Conservation (phyloP, 148 eudicot species). For the Silene latifolia region DNA sequence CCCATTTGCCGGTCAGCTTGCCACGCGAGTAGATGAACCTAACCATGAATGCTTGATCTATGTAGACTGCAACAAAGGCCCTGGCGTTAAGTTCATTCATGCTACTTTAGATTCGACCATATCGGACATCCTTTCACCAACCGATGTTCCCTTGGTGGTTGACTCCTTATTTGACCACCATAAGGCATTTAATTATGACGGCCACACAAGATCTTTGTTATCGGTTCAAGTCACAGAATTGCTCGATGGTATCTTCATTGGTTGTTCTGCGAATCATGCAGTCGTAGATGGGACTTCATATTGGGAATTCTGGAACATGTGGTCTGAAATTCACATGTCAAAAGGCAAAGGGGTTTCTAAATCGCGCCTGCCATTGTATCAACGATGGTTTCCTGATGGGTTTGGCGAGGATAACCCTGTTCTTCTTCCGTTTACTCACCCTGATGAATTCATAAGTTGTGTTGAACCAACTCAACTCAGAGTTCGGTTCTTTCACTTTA, state of each 20-base stretch:
- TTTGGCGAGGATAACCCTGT: not conserved
- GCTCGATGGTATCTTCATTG: conserved; percentile 1
- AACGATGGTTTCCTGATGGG: conserved; percentile 18
- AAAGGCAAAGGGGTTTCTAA: not conserved
- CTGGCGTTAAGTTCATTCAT: conserved; percentile 2
- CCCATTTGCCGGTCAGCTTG: conserved; percentile 10
- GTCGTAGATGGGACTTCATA: conserved; percentile 19
- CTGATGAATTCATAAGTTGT: conserved; percentile 2
- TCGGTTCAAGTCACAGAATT: conserved; percentile 24
- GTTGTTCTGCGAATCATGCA: conserved; percentile 18
- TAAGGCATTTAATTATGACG: conserved; percentile 13
- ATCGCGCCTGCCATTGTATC: conserved; percentile 21
- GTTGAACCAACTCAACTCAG: not conserved
- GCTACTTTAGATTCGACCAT: not conserved
- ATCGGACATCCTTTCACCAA: conserved; percentile 13
- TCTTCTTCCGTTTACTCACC: conserved; percentile 12
- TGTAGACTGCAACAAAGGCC: conserved; percentile 14
- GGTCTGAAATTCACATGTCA: conserved; percentile 17
- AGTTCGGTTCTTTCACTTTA: conserved; percentile 28
- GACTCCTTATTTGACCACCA: conserved; percentile 21
- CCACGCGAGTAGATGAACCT: not conserved
- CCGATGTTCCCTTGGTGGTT: conserved; percentile 9
- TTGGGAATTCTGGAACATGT: conserved; percentile 22
- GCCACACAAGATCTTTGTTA: conserved; percentile 12
- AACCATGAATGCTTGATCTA: not conserved